Evolutionary conservation across 1,284 basidiomycete genomes (phyloP).

Genomic region (Tylopilus sp.): DNA sequence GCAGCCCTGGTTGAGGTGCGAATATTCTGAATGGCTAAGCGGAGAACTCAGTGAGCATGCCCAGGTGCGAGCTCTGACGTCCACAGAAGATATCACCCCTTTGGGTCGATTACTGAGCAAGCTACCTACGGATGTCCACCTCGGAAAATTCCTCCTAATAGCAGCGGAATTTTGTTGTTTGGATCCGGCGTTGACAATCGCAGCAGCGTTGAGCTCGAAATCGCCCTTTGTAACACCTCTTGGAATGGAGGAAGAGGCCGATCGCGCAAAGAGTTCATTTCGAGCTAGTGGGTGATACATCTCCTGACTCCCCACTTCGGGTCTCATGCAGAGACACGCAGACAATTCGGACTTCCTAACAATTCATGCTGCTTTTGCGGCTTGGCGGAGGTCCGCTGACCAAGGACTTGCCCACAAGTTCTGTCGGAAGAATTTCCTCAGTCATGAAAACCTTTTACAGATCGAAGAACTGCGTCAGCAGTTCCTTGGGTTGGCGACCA

Average conservation of each 20-base stretch:
- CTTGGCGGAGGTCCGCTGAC: constrained; percentile 81
- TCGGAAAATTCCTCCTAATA: constrained; percentile 91
- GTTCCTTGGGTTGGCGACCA: constrained; percentile 63
- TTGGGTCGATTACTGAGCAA: constrained; percentile 91
- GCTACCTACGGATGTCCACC: constrained; percentile 93
- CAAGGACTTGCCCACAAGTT: constrained; percentile 63
- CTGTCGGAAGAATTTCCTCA: constrained; percentile 82
- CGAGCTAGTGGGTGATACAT: constrained; percentile 54
- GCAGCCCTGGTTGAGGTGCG: constrained; percentile 86
- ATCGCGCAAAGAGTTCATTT: constrained; percentile 81
- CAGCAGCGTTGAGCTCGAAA: constrained; percentile 90
- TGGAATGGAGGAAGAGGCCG: constrained; percentile 85
- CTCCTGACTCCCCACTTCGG: not conserved
- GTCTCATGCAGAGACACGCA: constrained; percentile 30
- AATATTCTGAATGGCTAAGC: not conserved
- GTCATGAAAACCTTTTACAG: constrained; percentile 90
- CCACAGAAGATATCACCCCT: constrained; percentile 89
- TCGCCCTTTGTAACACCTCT: constrained; percentile 90
- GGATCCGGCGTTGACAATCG: constrained; percentile 94
- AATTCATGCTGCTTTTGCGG: constrained; percentile 85
- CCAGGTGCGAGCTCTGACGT: constrained; percentile 81
- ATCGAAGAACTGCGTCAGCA: constrained; percentile 97
- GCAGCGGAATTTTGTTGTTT: constrained; percentile 87
- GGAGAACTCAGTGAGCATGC: constrained; percentile 8
- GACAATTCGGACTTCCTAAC: constrained; percentile 98